phyloP scores from a whole-genome alignment of 2,329 filamentous ascomycete genomes.

The Tympanopsis confertula region DNA sequence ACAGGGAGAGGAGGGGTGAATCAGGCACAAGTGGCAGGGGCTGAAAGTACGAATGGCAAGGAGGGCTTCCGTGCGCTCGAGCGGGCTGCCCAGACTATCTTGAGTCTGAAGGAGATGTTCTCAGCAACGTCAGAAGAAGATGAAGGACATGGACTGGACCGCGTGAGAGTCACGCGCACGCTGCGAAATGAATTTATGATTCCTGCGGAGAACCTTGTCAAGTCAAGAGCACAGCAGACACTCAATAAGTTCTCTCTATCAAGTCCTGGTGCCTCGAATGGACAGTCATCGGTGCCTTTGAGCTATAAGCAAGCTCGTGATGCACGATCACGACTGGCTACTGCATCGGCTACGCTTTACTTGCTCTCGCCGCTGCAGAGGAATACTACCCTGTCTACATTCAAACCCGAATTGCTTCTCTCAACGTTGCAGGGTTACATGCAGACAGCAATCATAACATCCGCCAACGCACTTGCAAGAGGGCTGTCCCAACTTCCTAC shows the following conservation, averaged over 20 bases:
- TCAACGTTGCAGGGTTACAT: constrained; percentile 48
- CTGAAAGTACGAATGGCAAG: constrained; percentile 11
- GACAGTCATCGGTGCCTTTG: constrained; percentile 18
- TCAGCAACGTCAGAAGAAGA: constrained; percentile 31
- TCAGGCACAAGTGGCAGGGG: constrained; percentile 12
- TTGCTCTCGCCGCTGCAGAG: constrained; percentile 40
- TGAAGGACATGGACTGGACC: constrained; percentile 41
- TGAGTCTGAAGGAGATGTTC: constrained; percentile 40
- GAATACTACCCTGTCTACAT: constrained; percentile 20
- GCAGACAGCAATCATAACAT: constrained; percentile 45
- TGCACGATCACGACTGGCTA: constrained; percentile 42
- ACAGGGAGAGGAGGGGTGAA: constrained; percentile 20
- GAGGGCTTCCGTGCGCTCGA: constrained; percentile 46
- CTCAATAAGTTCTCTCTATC: constrained; percentile 52
- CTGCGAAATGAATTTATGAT: constrained; percentile 42
- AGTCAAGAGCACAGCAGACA: constrained; percentile 43
- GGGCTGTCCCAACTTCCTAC: constrained; percentile 44
- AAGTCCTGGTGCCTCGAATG: constrained; percentile 20
- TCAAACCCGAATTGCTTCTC: constrained; percentile 43
- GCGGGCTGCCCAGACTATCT: constrained; percentile 39
- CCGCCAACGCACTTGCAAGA: constrained; percentile 41
- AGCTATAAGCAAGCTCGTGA: constrained; percentile 51
- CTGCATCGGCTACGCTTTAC: constrained; percentile 47
- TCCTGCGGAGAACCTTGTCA: constrained; percentile 41
- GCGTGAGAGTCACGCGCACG: constrained; percentile 39